phyloP scores from a whole-genome alignment of 441 rosid species.

The Pelargonium myrrhifolium region DNA sequence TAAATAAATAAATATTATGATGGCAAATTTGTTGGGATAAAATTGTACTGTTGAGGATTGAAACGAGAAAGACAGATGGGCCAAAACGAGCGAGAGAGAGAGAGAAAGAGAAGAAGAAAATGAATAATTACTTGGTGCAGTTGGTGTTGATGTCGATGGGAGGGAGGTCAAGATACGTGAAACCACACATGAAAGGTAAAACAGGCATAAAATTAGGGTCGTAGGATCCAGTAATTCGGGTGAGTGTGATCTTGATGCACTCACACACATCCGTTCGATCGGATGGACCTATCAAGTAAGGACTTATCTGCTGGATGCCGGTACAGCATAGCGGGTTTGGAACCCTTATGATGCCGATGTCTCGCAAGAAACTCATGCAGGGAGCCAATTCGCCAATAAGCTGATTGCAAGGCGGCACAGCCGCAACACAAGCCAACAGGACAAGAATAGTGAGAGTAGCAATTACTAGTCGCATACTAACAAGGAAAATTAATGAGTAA shows the following conservation, averaged over 20 bases:
- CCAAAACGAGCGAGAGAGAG: too few species aligned
- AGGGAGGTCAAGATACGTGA: constrained; percentile 18
- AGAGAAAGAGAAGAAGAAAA: too few species aligned
- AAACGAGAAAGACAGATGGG: too few species aligned
- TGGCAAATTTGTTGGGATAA: too few species aligned
- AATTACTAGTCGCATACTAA: too few species aligned
- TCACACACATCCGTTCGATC: constrained; percentile 23
- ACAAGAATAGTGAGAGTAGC: too few species aligned
- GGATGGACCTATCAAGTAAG: neutral
- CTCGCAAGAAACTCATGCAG: neutral
- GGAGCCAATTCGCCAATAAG: neutral
- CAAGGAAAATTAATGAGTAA: too few species aligned
- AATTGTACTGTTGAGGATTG: too few species aligned
- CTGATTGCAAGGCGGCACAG: neutral
- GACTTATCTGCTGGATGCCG: neutral
- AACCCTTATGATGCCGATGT: neutral
- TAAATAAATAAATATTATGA: too few species aligned
- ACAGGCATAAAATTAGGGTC: constrained; percentile 16
- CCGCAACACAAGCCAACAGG: too few species aligned
- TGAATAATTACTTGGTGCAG: constrained; percentile 29
- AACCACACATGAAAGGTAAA: constrained; percentile 26
- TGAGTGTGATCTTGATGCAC: constrained; percentile 24
- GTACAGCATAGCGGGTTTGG: neutral
- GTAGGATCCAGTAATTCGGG: neutral
- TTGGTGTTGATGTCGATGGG: constrained; percentile 17